Conservation (phyloP, 306 rosid species). For the Cucumis sativus region Cucumber_9930_V3 NC_026661.2:2732001-2732500, state of each 20-base stretch:
- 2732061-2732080: too few species aligned
- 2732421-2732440: constrained; percentile 16
- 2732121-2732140: constrained; percentile 89
- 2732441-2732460: neutral
- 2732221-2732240: constrained; percentile 88
- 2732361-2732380: constrained; percentile 23
- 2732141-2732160: constrained; percentile 64
- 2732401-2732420: constrained; percentile 63
- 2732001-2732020: too few species aligned
- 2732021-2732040: too few species aligned
- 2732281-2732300: constrained; percentile 73
- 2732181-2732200: constrained; percentile 53
- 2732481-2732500: neutral
- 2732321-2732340: constrained; percentile 48
- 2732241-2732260: constrained; percentile 65
- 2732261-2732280: constrained; percentile 54
- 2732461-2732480: neutral
- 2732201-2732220: constrained; percentile 68
- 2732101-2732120: constrained; percentile 79
- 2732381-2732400: constrained; percentile 56
- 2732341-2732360: constrained; percentile 28
- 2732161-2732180: constrained; percentile 46
- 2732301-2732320: constrained; percentile 91
- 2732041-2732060: too few species aligned
- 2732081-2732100: neutral